Evolutionary conservation across 73 alveolate genomes (phyloP).

Genomic region (Paramecium caudatum): DNA sequence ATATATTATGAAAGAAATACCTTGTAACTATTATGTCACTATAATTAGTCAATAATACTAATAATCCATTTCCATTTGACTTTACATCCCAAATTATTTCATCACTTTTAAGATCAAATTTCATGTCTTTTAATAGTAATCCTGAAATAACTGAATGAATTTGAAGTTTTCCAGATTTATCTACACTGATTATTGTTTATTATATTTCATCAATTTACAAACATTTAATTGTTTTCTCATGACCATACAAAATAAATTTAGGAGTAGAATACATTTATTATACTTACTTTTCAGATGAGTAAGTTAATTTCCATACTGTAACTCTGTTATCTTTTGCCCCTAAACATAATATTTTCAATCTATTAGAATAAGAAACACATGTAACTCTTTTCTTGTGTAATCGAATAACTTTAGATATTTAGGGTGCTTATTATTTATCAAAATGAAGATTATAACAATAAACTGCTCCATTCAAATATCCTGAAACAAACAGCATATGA

Average conservation of each 20-base stretch:
- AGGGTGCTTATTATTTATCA: neutral
- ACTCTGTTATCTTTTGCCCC: constrained; percentile 61
- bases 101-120: neutral
- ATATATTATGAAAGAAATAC: neutral
- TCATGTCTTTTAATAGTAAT: constrained; percentile 5
- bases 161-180: constrained; percentile 21
- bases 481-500: constrained; percentile 45
- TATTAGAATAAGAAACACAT: constrained; percentile 27
- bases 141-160: constrained; percentile 40
- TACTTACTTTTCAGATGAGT: neutral
- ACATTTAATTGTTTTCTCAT: constrained; percentile 24
- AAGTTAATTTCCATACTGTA: constrained; percentile 45
- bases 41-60: neutral
- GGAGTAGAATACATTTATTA: constrained; percentile 1
- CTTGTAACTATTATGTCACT: constrained; percentile 34
- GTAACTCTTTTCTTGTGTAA: constrained; percentile 31
- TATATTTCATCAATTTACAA: constrained; percentile 34
- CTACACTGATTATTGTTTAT: neutral
- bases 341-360: constrained; percentile 14
- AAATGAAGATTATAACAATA: neutral
- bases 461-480: constrained; percentile 62
- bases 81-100: neutral
- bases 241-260: constrained; percentile 20
- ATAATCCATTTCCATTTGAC: constrained; percentile 10
- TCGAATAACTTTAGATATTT: neutral